Base-by-base conservation (phyloP, 2,329 filamentous ascomycete genomes). In the Xylogone sp. region DNA sequence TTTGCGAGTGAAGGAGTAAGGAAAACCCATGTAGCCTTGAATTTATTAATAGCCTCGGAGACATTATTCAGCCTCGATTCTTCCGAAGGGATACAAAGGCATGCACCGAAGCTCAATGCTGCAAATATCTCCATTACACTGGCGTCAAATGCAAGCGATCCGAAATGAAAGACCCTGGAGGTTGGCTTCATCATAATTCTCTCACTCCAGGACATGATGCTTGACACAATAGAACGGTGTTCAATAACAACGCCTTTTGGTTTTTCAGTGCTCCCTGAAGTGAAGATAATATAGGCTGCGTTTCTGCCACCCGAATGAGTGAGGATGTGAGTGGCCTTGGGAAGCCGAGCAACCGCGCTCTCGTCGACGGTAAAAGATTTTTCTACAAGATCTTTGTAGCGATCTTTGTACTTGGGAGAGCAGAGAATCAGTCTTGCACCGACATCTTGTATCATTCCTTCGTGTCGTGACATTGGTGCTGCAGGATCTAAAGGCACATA, bases 401-500 rank as follows among this genome's bases (percentile, higher is more conserved):
- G n/a, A 39, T n/a, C n/a, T 39, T 16, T 39, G 8, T 5, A 7
- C 12, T 7, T 9, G n/a, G 34, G 5, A 5, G 13, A 16, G 34
- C 34, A 39, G 9, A 58, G 43, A 22, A 58, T 42, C 8, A 57
- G 19, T 13, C 43, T 52, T 22, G 53, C 46, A 7, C 47, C 34
- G 3, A 43, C 45, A 24, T 56, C 46, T 21, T 42, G 16, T 2
- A 55, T 31, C 31, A 63, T 58, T 24, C 46, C 53, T 39, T 54
- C 50, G 13, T 61, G 44, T 9, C 66, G 62, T 2, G 52, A 57
- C 18, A 54, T 45, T 6, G 65, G 65, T 47, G 63, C 56, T 2
- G 51, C 53, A 12, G 65, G 61, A 49, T 69, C 63, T n/a, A 69
- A 46, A 16, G 63, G 56, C 18, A 68, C 62, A 43, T 63, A 64